Evolutionary conservation across 2,329 filamentous ascomycete genomes (phyloP).

Genomic region (Pseudocercospora fijiensis): DNA sequence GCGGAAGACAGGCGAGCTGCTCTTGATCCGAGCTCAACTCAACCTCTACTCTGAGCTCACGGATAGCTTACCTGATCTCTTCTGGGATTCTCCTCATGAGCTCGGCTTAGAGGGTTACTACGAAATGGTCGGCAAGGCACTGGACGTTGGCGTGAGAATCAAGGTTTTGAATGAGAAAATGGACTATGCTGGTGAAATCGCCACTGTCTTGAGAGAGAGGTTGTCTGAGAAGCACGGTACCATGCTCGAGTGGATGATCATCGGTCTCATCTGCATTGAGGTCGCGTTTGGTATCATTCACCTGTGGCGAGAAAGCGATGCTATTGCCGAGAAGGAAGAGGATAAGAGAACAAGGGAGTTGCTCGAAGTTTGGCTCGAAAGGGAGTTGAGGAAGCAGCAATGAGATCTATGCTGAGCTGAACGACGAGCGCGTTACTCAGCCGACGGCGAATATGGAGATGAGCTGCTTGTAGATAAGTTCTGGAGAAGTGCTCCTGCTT

Average conservation of each 20-base stretch:
- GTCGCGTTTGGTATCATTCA: conserved; percentile 81
- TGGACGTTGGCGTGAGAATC: conserved; percentile 90
- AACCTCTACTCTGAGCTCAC: conserved; percentile 97
- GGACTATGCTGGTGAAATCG: conserved; percentile 96
- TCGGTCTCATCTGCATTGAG: conserved; percentile 87
- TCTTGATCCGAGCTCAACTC: conserved; percentile 83
- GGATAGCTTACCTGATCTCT: conserved; percentile 89
- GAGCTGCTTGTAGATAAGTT: too few species aligned
- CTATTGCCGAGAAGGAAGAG: conserved; percentile 45
- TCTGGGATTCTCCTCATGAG: conserved; percentile 91
- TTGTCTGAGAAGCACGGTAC: conserved; percentile 87
- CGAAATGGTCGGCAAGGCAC: conserved; percentile 82
- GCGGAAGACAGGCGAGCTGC: conserved; percentile 87
- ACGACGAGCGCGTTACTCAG: neutral
- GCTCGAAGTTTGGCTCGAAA: conserved; percentile 41
- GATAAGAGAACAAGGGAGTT: conserved; percentile 44
- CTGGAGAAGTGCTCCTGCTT: too few species aligned
- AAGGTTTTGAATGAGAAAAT: conserved; percentile 93
- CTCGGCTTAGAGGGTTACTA: conserved; percentile 92
- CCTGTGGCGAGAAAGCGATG: conserved; percentile 63
- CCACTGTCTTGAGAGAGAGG: conserved; percentile 80
- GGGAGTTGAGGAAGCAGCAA: conserved; percentile 25
- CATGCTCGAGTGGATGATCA: conserved; percentile 92
- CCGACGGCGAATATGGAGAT: too few species aligned
- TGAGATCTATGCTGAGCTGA: neutral